These are phyloP conservation scores for Mollisiaceae sp. DNA, from an alignment of 2,329 filamentous ascomycete species.

Conservation along the genomic window DNA sequence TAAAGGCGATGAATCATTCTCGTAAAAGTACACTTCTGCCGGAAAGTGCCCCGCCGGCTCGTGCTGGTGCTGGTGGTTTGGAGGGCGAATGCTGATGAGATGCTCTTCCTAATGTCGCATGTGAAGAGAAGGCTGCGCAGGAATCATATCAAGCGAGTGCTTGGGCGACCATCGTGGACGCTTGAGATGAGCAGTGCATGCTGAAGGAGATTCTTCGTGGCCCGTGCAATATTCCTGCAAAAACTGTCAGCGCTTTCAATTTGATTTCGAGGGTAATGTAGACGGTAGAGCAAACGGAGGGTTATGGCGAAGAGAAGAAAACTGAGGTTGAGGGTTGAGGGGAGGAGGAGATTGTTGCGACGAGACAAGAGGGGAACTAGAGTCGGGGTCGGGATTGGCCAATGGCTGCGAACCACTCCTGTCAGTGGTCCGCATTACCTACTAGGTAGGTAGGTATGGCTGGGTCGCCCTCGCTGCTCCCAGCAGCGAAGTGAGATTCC, in stretches of 20 bases:
- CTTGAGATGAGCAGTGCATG: neutral
- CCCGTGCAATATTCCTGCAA: neutral
- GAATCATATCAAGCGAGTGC: neutral
- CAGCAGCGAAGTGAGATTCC: no score
- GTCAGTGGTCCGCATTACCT: conserved; percentile 1
- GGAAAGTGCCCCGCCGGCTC: conserved; percentile 7
- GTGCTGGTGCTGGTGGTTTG: neutral
- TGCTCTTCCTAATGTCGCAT: conserved; percentile 3
- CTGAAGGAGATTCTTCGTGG: neutral
- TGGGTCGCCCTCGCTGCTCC: neutral
- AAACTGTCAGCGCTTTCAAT: conserved; percentile 1
- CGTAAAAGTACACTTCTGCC: conserved; percentile 5
- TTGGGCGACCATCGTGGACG: neutral
- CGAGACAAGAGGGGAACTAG: neutral
- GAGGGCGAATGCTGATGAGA: neutral
- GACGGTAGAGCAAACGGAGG: neutral
- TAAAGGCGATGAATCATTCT: neutral
- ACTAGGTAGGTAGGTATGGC: no score
- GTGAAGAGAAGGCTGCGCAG: conserved; percentile 4
- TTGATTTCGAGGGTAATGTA: neutral
- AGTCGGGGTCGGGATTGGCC: conserved; percentile 9
- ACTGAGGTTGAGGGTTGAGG: neutral
- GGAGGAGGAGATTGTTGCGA: neutral
- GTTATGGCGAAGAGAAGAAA: neutral
- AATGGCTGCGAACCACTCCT: conserved; percentile 1